A percentile compares a stretch with the other conserved stretches of the same genome.
Conservation (phyloP, 208 protist genomes). For the Acanthamoeba divionensis region DNA sequence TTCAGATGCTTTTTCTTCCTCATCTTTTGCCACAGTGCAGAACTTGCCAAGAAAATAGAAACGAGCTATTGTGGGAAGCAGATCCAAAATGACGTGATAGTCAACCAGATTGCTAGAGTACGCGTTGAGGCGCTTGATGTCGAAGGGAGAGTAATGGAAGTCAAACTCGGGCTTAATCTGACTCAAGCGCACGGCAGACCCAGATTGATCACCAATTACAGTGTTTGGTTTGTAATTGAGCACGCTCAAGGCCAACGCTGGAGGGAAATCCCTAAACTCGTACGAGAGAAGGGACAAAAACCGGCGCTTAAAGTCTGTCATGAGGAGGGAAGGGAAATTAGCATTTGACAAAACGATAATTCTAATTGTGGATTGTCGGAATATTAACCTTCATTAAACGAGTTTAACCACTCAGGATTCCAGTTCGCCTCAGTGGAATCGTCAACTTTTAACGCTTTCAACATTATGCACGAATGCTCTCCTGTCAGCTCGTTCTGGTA, state of each 20-base stretch:
- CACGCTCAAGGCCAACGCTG: constrained; percentile 87
- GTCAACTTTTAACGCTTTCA: constrained; percentile 72
- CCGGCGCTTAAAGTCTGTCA: constrained; percentile 88
- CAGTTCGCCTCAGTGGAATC: background rate
- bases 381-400: constrained; percentile 39
- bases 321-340: background rate
- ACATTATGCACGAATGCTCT: constrained; percentile 98
- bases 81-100: constrained; percentile 93
- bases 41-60: constrained; percentile 86
- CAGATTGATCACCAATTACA: constrained; percentile 3
- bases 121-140: constrained; percentile 92
- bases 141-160: constrained; percentile 81
- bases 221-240: constrained; percentile 60
- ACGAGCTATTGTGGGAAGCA: constrained; percentile 89
- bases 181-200: background rate
- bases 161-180: constrained; percentile 77
- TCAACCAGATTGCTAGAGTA: constrained; percentile 93
- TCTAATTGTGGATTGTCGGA: background rate
- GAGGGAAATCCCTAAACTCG: constrained; percentile 87
- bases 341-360: background rate
- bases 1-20: background rate
- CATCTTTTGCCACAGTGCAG: background rate
- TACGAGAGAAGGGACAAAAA: constrained; percentile 90
- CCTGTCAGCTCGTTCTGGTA: constrained; percentile 96
- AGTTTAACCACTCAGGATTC: constrained; percentile 59